phyloP scores from a whole-genome alignment of 352 stramenopile genomes.

The Pythium myriotylum region DNA sequence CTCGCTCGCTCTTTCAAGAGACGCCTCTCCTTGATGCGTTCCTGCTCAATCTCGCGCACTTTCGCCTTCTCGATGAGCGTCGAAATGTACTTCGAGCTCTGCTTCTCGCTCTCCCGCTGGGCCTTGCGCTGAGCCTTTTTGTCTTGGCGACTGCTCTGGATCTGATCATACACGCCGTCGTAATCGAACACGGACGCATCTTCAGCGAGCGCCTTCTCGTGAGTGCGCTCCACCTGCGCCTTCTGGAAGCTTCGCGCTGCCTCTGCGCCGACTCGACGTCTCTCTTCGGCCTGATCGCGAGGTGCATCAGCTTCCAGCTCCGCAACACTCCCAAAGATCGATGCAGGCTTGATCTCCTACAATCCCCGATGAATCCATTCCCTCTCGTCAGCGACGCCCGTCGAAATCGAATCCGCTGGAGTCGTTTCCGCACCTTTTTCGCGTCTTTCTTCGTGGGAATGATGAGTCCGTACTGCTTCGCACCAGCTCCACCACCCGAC shows the following conservation, averaged over 20 bases:
- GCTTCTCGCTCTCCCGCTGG: constrained; percentile 62
- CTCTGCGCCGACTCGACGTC: constrained; percentile 44
- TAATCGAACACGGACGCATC: constrained; percentile 91
- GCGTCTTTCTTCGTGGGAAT: constrained; percentile 34
- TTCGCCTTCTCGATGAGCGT: constrained; percentile 90
- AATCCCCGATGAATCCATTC: not conserved
- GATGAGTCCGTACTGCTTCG: constrained; percentile 54
- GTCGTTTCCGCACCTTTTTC: constrained; percentile 47
- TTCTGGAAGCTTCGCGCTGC: constrained; percentile 56
- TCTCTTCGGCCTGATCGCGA: constrained; percentile 14
- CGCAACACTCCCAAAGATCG: constrained; percentile 10
- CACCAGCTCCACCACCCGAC: constrained; percentile 2
- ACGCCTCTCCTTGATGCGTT: constrained; percentile 85
- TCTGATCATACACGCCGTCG: constrained; percentile 88
- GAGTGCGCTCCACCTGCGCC: constrained; percentile 48
- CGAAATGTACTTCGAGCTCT: constrained; percentile 88
- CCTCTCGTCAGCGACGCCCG: no score
- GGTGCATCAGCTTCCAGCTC: not conserved
- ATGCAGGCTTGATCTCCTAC: constrained; percentile 21
- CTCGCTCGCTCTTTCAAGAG: constrained; percentile 84
- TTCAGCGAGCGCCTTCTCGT: constrained; percentile 62
- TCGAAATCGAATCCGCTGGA: no score
- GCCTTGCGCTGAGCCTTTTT: constrained; percentile 46
- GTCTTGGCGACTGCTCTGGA: constrained; percentile 51
- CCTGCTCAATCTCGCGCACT: constrained; percentile 88